phyloP scores from a whole-genome alignment of 805 yeast genomes.

The Kodamaea neixiangensis region DNA sequence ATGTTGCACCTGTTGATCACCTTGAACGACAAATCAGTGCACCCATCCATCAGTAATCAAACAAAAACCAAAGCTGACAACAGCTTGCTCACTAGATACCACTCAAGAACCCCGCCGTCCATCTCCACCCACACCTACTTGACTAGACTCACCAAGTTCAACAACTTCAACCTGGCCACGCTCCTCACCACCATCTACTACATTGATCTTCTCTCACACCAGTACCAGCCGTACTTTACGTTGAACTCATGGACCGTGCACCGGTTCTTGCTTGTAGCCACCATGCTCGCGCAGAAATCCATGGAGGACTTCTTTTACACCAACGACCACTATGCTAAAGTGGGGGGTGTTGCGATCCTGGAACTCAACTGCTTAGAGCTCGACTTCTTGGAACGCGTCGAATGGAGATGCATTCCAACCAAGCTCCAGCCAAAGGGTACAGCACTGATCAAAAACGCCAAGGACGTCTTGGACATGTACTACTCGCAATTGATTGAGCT shows the following conservation, averaged over 20 bases:
- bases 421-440: slow-evolving; percentile 20
- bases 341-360: slow-evolving; percentile 85
- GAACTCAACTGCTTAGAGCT: slow-evolving; percentile 86
- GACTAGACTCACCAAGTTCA: slow-evolving; percentile 75
- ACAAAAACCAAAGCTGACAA: slow-evolving; percentile 17
- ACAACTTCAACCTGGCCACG: slow-evolving; percentile 82
- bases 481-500: slow-evolving; percentile 41
- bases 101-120: slow-evolving; percentile 88
- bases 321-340: slow-evolving; percentile 90
- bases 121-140: slow-evolving; percentile 80
- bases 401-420: slow-evolving; percentile 57
- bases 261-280: slow-evolving; percentile 84
- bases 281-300: slow-evolving; percentile 88
- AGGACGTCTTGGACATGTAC: slow-evolving; percentile 41
- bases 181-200: slow-evolving; percentile 83
- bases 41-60: slow-evolving; percentile 32
- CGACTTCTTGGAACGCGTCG: slow-evolving; percentile 79
- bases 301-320: slow-evolving; percentile 93
- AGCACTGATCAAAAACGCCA: slow-evolving; percentile 30
- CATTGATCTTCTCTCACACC: slow-evolving; percentile 78
- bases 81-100: slow-evolving; percentile 74
- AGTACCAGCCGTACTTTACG: slow-evolving; percentile 74
- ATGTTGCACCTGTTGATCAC: slow-evolving; percentile 76
- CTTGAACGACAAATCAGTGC: slow-evolving; percentile 65
- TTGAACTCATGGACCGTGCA: slow-evolving; percentile 92